Evolutionary conservation across 176 grass and related monocot species (phyloP).

Genomic region (Ensete glaucum): DNA sequence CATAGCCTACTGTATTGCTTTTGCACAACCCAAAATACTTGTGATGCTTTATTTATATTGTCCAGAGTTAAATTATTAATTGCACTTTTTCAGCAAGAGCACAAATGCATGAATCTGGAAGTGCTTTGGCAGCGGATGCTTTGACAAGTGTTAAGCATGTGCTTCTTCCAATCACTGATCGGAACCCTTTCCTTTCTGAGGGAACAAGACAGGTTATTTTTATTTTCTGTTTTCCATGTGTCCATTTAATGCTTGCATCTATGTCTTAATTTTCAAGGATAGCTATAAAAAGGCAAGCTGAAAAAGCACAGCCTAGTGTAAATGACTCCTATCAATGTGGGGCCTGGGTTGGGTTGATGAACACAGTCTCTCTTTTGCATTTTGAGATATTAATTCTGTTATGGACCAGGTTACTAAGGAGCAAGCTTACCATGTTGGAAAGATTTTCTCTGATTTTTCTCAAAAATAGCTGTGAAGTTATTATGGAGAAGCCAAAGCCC

Average conservation of each 20-base stretch:
- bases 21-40: not conserved
- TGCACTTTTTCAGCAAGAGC: conserved; percentile 44
- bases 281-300: not conserved
- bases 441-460: not conserved
- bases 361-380: too few species aligned
- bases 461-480: not conserved
- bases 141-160: conserved; percentile 72
- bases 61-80: not conserved
- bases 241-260: not conserved
- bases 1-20: not conserved
- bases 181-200: conserved; percentile 93
- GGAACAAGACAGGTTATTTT: conserved; percentile 78
- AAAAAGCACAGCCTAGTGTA: too few species aligned
- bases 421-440: too few species aligned
- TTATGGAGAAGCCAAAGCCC: not conserved
- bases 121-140: conserved; percentile 45
- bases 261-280: not conserved
- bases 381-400: too few species aligned
- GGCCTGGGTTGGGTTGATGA: too few species aligned
- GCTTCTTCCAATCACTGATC: conserved; percentile 80
- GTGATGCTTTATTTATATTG: not conserved
- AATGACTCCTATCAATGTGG: too few species aligned
- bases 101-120: conserved; percentile 63
- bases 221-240: not conserved
- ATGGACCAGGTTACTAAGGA: too few species aligned